phyloP scores from a whole-genome alignment of 169 alveolate genomes.

The Plasmodium berghei region DNA sequence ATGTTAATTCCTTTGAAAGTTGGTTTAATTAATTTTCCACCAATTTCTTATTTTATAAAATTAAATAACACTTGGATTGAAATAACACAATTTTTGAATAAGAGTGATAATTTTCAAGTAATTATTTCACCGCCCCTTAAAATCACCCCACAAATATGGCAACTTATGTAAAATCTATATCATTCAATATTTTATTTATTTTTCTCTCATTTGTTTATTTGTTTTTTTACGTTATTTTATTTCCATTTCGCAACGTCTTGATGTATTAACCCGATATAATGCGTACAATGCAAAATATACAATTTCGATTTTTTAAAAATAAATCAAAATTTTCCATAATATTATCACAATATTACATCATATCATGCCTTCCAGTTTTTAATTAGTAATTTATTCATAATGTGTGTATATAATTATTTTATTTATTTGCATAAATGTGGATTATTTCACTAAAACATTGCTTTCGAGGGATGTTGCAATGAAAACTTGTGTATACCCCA shows the following conservation, averaged over 20 bases:
- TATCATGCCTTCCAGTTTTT: too few species aligned
- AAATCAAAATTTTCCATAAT: too few species aligned
- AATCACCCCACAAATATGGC: slow-evolving; percentile 59
- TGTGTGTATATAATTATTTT: too few species aligned
- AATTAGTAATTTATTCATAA: too few species aligned
- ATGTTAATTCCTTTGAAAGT: slow-evolving; percentile 60
- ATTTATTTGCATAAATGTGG: too few species aligned
- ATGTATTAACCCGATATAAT: too few species aligned
- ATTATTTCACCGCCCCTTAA: slow-evolving; percentile 75
- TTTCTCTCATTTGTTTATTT: not conserved
- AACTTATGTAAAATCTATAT: slow-evolving; percentile 6
- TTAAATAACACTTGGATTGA: slow-evolving; percentile 71
- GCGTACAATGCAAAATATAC: too few species aligned
- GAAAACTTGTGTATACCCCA: too few species aligned
- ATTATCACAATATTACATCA: too few species aligned
- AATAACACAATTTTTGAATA: slow-evolving; percentile 39
- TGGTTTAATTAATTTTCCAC: slow-evolving; percentile 72
- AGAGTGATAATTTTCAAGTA: slow-evolving; percentile 69
- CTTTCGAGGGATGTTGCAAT: too few species aligned
- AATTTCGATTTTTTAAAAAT: too few species aligned
- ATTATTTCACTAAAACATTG: too few species aligned
- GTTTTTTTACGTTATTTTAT: not conserved
- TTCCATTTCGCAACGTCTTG: not conserved
- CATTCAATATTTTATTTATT: not conserved
- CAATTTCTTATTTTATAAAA: slow-evolving; percentile 54